Base-by-base conservation (phyloP, 2,329 filamentous ascomycete genomes). In the Aspergillus quadrilineatus region DNA sequence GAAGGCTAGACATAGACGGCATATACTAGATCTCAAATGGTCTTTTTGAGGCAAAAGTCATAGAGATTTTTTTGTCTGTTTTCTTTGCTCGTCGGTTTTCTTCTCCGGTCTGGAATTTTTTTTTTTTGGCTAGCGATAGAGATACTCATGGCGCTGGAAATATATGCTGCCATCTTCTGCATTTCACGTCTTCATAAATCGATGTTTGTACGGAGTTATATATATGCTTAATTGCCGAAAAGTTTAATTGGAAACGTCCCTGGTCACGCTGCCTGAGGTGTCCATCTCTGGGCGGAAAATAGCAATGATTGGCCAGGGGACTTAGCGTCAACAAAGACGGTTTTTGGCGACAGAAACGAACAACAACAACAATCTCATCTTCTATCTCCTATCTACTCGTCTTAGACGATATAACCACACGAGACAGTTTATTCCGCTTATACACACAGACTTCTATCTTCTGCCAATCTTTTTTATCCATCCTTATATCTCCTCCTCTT, bases 1-100 rank as follows among this genome's bases (percentile, higher is more conserved):
- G 75, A 79, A 59, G 75, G 71, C 58, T 75, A 63, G 67, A 56
- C 14, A 15, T 75, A 63, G 67, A 56, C 14, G 14, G 48, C 28
- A 36, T 56, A 39, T 12, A 48, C 15, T 51, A 46, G 46, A 56
- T 26, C 52, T 39, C 50, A 55, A 22, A 22, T 50, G 30, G 41
- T 30, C 46, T 57, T 28, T 57, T 50, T 57, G 50, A 57, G 55
- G 53, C 36, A 49, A 45, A 49, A 39, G 41, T 48, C 39, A 39
- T 49, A 32, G 37, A 42, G 7, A 5, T 22, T 49, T 34, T 45
- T 26, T 42, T 10, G 36, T 47, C 22, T 34, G 44, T 32, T 36
- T 32, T 30, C 26, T 10, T 17, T 15, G 34, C 43, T 30, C 7
- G 4, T 46, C 6, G 15, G 50, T 41, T 9, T 28, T 50, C 29